Evolutionary conservation across 2,329 filamentous ascomycete genomes (phyloP).

Genomic region (Lithohypha guttulata): DNA sequence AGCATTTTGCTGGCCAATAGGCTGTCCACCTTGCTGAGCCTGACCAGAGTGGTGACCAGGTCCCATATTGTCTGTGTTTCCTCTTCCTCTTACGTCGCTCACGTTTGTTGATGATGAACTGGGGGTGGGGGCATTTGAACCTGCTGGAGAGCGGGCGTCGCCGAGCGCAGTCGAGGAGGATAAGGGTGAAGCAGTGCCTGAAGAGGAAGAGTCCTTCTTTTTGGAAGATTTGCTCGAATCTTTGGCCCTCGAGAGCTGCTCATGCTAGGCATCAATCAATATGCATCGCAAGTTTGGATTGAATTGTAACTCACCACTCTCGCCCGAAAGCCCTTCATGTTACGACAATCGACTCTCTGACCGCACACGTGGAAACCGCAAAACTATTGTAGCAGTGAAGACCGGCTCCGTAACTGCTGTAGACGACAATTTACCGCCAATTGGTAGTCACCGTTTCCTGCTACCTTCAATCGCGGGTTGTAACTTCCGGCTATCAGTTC

Average conservation of each 20-base stretch:
- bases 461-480: no score
- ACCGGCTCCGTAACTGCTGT: neutral
- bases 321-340: slow-evolving; percentile 96
- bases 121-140: slow-evolving; percentile 59
- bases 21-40: slow-evolving; percentile 21
- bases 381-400: no score
- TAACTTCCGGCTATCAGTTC: neutral
- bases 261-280: slow-evolving; percentile 39
- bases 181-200: slow-evolving; percentile 68
- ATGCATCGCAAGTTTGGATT: slow-evolving; percentile 9
- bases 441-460: no score
- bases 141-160: slow-evolving; percentile 45
- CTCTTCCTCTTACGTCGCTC: slow-evolving; percentile 76
- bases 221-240: slow-evolving; percentile 70
- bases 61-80: slow-evolving; percentile 40
- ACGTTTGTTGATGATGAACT: slow-evolving; percentile 82
- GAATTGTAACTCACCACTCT: slow-evolving; percentile 66
- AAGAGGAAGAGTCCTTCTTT: slow-evolving; percentile 50
- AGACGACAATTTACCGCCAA: no score
- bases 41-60: slow-evolving; percentile 21
- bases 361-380: no score
- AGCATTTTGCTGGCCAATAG: slow-evolving; percentile 30
- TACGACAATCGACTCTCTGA: no score
- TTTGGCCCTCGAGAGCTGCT: slow-evolving; percentile 87
- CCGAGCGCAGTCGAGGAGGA: slow-evolving; percentile 34